Conservation (phyloP, 1,139 yeast species). For the Pichia terricola region DNA sequence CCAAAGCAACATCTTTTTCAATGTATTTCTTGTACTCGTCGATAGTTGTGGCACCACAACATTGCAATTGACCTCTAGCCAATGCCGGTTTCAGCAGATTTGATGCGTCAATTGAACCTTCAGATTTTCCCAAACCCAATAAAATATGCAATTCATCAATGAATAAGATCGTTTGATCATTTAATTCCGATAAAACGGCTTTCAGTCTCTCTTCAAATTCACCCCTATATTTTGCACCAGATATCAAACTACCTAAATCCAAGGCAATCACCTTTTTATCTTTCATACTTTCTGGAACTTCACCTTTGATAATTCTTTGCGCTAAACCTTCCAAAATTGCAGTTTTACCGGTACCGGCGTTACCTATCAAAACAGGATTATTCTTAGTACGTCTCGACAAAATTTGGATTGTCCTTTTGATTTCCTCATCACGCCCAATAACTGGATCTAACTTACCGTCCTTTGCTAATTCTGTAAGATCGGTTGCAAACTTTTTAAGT, state of each 20-base stretch:
- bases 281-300: conserved; percentile 90
- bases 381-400: conserved; percentile 87
- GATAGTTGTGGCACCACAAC: conserved; percentile 96
- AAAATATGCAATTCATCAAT: conserved; percentile 89
- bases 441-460: conserved; percentile 95
- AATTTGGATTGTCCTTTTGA: conserved; percentile 84
- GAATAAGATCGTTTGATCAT: conserved; percentile 69
- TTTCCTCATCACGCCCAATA: conserved; percentile 93
- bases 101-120: conserved; percentile 94
- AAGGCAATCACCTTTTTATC: conserved; percentile 73
- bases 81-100: conserved; percentile 87
- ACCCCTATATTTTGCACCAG: conserved; percentile 93
- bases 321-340: conserved; percentile 96
- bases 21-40: conserved; percentile 88
- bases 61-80: conserved; percentile 86
- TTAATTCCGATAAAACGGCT: conserved; percentile 76
- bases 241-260: conserved; percentile 81
- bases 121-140: conserved; percentile 89
- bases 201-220: conserved; percentile 91
- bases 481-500: conserved; percentile 77
- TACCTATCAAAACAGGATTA: conserved; percentile 88
- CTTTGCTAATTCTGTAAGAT: conserved; percentile 74
- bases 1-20: conserved; percentile 96
- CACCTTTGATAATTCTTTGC: conserved; percentile 80
- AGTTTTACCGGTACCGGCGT: conserved; percentile 97